These are phyloP conservation scores for Entelexis paramagnoliae DNA, from an alignment of 1,139 yeast species.

Conservation along the genomic window DNA sequence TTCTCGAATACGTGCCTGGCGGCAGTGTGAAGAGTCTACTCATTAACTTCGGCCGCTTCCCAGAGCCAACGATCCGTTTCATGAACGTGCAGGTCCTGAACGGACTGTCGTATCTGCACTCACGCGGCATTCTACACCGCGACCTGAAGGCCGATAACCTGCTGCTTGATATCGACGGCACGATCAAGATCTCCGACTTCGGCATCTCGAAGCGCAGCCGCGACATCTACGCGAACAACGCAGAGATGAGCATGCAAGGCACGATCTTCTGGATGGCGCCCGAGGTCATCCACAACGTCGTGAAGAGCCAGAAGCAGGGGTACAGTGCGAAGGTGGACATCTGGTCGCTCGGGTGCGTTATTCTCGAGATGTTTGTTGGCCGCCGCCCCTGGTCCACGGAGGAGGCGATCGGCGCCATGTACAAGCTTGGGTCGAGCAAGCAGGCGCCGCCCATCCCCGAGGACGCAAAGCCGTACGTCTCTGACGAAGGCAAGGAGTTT, in stretches of 20 bases:
- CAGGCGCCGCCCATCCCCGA: slow-evolving; percentile 93
- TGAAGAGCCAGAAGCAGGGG: slow-evolving; percentile 72
- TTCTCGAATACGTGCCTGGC: slow-evolving; percentile 93
- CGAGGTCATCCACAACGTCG: slow-evolving; percentile 78
- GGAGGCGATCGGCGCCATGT: slow-evolving; percentile 46
- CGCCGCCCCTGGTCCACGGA: slow-evolving; percentile 42
- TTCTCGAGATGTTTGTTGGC: slow-evolving; percentile 80
- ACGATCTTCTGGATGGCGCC: slow-evolving; percentile 99
- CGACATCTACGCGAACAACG: slow-evolving; percentile 80
- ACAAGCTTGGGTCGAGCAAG: slow-evolving; percentile 57
- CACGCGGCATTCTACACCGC: slow-evolving; percentile 80
- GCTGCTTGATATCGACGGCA: slow-evolving; percentile 79
- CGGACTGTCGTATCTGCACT: slow-evolving; percentile 79
- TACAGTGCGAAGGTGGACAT: slow-evolving; percentile 83
- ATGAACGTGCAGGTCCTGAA: slow-evolving; percentile 69
- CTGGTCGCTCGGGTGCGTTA: slow-evolving; percentile 86
- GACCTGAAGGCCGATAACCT: slow-evolving; percentile 94
- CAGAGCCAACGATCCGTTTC: slow-evolving; percentile 61
- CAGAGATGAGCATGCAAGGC: slow-evolving; percentile 97
- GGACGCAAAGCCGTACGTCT: slow-evolving; percentile 57
- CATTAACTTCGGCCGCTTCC: slow-evolving; percentile 75
- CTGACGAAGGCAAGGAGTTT: slow-evolving; percentile 57
- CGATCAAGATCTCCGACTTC: slow-evolving; percentile 92
- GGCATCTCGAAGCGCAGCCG: slow-evolving; percentile 83
- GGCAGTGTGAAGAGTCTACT: slow-evolving; percentile 89